phyloP scores from a whole-genome alignment of 2,329 filamentous ascomycete genomes.

The Nemania serpens region DNA sequence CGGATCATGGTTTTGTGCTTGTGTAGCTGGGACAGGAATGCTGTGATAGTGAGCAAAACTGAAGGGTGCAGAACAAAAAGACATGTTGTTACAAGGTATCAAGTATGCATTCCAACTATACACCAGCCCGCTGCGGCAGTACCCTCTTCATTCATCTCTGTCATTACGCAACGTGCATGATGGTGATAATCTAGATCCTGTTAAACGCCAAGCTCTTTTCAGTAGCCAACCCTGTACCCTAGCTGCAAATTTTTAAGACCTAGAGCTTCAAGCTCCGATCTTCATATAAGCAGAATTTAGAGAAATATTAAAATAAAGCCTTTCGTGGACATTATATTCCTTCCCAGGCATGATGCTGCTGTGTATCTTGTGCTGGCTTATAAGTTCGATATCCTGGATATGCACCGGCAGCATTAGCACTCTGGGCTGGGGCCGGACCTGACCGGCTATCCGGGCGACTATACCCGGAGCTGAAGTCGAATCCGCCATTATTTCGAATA shows the following conservation, averaged over 20 bases:
- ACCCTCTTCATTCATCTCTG: conserved; percentile 18
- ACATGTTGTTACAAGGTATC: conserved; percentile 16
- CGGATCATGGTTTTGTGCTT: background rate
- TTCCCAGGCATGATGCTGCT: conserved; percentile 19
- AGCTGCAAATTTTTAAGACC: conserved; percentile 5
- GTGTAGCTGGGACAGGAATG: background rate
- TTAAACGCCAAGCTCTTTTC: conserved; percentile 20
- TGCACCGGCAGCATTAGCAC: conserved; percentile 17
- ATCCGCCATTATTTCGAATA: conserved; percentile 27
- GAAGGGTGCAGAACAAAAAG: background rate
- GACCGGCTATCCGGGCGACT: conserved; percentile 12
- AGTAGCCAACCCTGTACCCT: conserved; percentile 13
- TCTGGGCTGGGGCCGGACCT: conserved; percentile 15
- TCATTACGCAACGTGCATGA: conserved; percentile 18
- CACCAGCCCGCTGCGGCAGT: conserved; percentile 21
- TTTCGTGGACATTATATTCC: conserved; percentile 9
- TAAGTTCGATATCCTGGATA: conserved; percentile 29
- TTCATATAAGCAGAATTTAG: conserved; percentile 3
- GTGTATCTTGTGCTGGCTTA: conserved; percentile 21
- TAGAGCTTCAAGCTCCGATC: conserved; percentile 1
- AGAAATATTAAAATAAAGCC: background rate
- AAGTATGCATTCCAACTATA: conserved; percentile 19
- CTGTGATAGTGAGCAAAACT: background rate
- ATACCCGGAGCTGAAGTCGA: conserved; percentile 31
- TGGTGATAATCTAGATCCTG: conserved; percentile 1